Base-by-base conservation (phyloP, 768 basidiomycete species). In the Rubroboletus pulcherrimus region DNA sequence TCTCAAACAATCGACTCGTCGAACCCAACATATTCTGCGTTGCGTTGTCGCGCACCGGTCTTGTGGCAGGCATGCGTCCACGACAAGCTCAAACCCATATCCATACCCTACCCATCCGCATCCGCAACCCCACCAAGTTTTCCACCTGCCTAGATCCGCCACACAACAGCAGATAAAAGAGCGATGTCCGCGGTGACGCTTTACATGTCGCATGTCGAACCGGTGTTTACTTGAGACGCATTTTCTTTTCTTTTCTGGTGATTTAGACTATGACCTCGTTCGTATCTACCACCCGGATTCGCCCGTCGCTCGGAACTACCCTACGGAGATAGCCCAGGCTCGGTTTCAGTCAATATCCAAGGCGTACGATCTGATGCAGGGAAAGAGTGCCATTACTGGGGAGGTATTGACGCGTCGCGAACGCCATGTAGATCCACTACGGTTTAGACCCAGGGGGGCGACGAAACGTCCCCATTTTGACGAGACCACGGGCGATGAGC, bases 221-320 rank as follows among this genome's bases (percentile, higher is more conserved):
- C 34, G 46, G 26, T 26, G 26, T 26, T 51, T 12, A n/a, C 52
- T 59, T 58, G 29, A 57, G 26, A 39, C 1, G 42, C 24, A 0
- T 21, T 44, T 30, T n/a, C 11, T 21, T 42, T 5, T 44, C 26
- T 5, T 5, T 24, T 41, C 33, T 7, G 30, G 30, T 46, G 15
- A 19, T 60, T 21, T 34, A 91, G 89, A 91, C 69, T 89, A 83
- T 64, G 89, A 90, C 59, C 87, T 91, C 43, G 89, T 91, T 33
- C 78, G 85, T 39, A 77, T 89, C 54, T 89, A 91, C 68, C 89
- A 91, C 67, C 89, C 89, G 3, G 89, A 91, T 68, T 85, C 86
- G 40, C 74, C 76, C 24, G 44, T 73, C 21, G 74, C 74, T 21
- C 74, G 77, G 5, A 66, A 66, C 4, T 70, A 71, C 54, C 70